Conservation (phyloP, 352 stramenopile species). For the Pythium monospermum region DNA sequence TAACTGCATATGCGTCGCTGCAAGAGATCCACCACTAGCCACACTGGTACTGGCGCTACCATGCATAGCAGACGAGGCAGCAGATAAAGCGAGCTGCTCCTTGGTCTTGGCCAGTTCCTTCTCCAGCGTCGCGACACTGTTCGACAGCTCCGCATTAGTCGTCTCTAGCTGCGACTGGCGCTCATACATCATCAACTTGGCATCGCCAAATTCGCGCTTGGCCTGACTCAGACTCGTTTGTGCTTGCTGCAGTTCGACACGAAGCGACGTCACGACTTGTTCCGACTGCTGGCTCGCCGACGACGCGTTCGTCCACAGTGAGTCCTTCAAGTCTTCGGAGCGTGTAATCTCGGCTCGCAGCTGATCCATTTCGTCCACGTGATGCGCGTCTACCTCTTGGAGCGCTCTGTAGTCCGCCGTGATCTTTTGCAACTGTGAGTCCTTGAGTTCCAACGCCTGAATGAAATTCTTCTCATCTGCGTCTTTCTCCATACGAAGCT, state of each 20-base stretch:
- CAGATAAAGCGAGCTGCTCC: constrained; percentile 9
- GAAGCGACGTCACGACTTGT: constrained; percentile 54
- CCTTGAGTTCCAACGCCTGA: constrained; percentile 68
- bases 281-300: constrained; percentile 66
- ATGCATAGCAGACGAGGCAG: not conserved
- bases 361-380: constrained; percentile 32
- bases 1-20: constrained; percentile 11
- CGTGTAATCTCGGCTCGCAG: constrained; percentile 45
- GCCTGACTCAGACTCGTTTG: constrained; percentile 44
- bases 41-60: not conserved
- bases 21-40: not conserved
- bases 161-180: constrained; percentile 73
- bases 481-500: constrained; percentile 55
- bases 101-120: constrained; percentile 46
- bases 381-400: constrained; percentile 28
- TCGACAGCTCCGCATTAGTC: constrained; percentile 66
- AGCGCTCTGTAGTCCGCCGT: constrained; percentile 36
- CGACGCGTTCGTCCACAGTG: constrained; percentile 55
- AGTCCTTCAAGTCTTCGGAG: constrained; percentile 59
- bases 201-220: constrained; percentile 59
- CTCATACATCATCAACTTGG: constrained; percentile 65
- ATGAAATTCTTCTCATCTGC: constrained; percentile 70
- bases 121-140: constrained; percentile 58
- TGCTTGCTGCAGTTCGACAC: constrained; percentile 62
- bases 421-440: constrained; percentile 46